Conservation (phyloP, 1,139 yeast genomes). For the Taphrina confusa region DNA sequence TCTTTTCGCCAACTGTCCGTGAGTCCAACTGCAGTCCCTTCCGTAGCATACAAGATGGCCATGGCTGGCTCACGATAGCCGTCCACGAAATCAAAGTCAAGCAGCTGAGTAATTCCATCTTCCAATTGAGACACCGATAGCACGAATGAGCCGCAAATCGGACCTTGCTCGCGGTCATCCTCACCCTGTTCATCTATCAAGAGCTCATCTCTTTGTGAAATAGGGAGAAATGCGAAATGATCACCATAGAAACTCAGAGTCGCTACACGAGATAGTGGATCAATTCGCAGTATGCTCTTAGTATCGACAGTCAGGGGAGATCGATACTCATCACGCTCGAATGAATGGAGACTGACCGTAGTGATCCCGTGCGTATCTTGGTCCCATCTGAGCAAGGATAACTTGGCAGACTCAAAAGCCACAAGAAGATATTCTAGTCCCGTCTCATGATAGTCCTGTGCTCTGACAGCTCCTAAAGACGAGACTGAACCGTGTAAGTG, state of each 20-base stretch:
- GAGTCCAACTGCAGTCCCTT: conserved; percentile 75
- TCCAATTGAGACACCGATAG: conserved; percentile 61
- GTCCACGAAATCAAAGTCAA: conserved; percentile 67
- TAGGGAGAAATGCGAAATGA: conserved; percentile 71
- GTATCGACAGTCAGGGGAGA: conserved; percentile 47
- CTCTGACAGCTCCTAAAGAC: conserved; percentile 10
- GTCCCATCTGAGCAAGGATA: conserved; percentile 77
- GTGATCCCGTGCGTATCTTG: conserved; percentile 54
- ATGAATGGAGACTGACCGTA: conserved; percentile 81
- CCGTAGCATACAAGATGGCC: conserved; percentile 64
- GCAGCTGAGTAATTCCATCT: conserved; percentile 59
- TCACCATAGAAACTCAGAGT: conserved; percentile 67
- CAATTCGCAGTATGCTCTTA: conserved; percentile 58
- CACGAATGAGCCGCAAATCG: conserved; percentile 54
- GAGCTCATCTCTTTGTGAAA: conserved; percentile 51
- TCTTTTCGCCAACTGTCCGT: conserved; percentile 60
- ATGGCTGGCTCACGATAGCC: conserved; percentile 80
- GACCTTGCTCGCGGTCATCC: conserved; percentile 26
- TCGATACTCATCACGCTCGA: conserved; percentile 66
- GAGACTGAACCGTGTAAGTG: conserved; percentile 25
- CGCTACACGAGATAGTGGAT: conserved; percentile 64
- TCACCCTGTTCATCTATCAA: conserved; percentile 34
- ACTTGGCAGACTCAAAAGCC: conserved; percentile 72
- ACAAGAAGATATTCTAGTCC: conserved; percentile 62
- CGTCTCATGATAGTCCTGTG: conserved; percentile 54